phyloP scores from a whole-genome alignment of 257 asterid genomes.

The Lycium ferocissimum region DNA sequence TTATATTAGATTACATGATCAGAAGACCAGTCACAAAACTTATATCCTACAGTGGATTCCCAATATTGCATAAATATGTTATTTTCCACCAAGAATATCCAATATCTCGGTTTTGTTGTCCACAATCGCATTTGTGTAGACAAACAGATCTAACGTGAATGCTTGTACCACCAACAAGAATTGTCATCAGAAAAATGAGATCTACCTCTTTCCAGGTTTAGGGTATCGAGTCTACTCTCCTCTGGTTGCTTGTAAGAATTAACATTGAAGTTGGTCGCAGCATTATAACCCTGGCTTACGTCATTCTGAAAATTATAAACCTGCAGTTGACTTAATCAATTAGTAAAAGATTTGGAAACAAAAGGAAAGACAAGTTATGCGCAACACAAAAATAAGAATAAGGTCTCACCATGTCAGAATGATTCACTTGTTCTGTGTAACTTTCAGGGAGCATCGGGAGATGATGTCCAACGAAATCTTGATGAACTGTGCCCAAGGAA shows the following conservation, averaged over 20 bases:
- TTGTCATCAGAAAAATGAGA: conserved; percentile 51
- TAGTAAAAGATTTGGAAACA: neutral
- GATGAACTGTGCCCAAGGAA: conserved; percentile 32
- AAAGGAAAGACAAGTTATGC: neutral
- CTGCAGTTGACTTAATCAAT: conserved; percentile 41
- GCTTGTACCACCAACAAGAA: conserved; percentile 48
- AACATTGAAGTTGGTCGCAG: conserved; percentile 31
- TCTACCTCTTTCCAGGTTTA: conserved; percentile 47
- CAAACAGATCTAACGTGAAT: conserved; percentile 41
- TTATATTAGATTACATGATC: conserved; percentile 10
- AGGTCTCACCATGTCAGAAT: conserved; percentile 49
- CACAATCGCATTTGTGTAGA: conserved; percentile 47
- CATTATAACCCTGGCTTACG: conserved; percentile 34
- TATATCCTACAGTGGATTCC: conserved; percentile 28
- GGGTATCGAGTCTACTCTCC: conserved; percentile 31
- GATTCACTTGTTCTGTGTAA: conserved; percentile 25
- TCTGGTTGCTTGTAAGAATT: conserved; percentile 31
- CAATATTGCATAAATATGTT: conserved; percentile 44
- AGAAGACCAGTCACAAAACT: conserved; percentile 24
- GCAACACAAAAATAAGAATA: neutral
- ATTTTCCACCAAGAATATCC: conserved; percentile 40
- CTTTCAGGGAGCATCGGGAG: conserved; percentile 37
- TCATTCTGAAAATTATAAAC: conserved; percentile 31
- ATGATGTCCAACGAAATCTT: conserved; percentile 36
- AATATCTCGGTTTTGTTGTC: conserved; percentile 44